Evolutionary conservation across 306 rosid genomes (phyloP).

Genomic region (Calophaca sinica): DNA sequence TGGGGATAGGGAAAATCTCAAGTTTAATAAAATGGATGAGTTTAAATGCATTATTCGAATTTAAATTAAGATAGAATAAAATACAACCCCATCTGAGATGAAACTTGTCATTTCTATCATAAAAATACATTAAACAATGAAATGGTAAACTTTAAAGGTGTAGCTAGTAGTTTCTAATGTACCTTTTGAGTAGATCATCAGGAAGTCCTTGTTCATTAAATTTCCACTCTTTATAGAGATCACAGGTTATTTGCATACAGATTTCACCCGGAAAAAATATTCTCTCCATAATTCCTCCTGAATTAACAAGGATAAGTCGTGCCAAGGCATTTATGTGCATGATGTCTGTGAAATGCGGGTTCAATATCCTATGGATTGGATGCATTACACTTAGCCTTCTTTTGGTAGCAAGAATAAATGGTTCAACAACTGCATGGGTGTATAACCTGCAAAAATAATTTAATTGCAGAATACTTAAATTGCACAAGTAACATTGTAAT

Average conservation of each 20-base stretch:
- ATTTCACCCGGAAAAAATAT: conserved; percentile 62
- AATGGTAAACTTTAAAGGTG: too few species aligned
- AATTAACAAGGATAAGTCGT: conserved; percentile 56
- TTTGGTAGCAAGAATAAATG: conserved; percentile 82
- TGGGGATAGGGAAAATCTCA: too few species aligned
- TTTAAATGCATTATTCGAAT: too few species aligned
- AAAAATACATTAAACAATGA: too few species aligned
- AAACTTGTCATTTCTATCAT: too few species aligned
- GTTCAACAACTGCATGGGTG: conserved; percentile 81
- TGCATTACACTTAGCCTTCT: conserved; percentile 80
- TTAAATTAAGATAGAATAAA: too few species aligned
- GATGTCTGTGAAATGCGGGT: conserved; percentile 80
- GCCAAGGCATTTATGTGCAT: conserved; percentile 72
- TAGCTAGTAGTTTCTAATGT: conserved; percentile 12
- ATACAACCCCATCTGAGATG: too few species aligned
- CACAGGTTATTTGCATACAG: conserved; percentile 73
- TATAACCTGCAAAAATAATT: conserved; percentile 58
- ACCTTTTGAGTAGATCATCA: conserved; percentile 77
- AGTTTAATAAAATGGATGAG: too few species aligned
- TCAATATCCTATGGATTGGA: conserved; percentile 69
- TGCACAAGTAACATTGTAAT: background rate
- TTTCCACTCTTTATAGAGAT: conserved; percentile 76
- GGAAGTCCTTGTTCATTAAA: conserved; percentile 79
- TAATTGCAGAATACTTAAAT: conserved; percentile 8
- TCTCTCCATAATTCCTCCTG: conserved; percentile 72